Evolutionary conservation across 2,329 filamentous ascomycete genomes (phyloP).

Genomic region (Orbilia javanica): DNA sequence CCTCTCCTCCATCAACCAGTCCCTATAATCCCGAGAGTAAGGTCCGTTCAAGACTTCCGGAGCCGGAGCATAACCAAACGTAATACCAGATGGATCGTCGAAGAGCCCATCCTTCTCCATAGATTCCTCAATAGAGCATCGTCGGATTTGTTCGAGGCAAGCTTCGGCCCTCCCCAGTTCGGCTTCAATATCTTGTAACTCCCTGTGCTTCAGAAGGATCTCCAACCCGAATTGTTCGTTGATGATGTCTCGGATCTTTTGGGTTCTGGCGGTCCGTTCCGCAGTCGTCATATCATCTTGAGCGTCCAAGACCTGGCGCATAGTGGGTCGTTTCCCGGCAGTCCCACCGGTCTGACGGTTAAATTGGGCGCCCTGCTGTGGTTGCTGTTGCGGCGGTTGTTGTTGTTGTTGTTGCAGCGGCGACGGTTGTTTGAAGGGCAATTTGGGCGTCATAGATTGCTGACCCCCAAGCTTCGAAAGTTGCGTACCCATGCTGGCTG

Average conservation of each 20-base stretch:
- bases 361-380: conserved; percentile 39
- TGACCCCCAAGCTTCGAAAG: conserved; percentile 3
- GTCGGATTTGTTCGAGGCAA: conserved; percentile 90
- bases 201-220: conserved; percentile 92
- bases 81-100: conserved; percentile 31
- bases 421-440: not conserved
- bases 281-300: conserved; percentile 33
- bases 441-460: not conserved
- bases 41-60: conserved; percentile 93
- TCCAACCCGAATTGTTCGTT: conserved; percentile 90
- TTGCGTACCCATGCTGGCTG: conserved; percentile 1
- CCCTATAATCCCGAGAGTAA: conserved; percentile 92
- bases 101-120: conserved; percentile 78
- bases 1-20: conserved; percentile 76
- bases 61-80: conserved; percentile 73
- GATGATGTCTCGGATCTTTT: conserved; percentile 77
- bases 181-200: conserved; percentile 92
- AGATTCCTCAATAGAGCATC: conserved; percentile 79
- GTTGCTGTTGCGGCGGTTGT: not conserved
- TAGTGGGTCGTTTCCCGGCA: conserved; percentile 55
- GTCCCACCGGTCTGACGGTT: conserved; percentile 22
- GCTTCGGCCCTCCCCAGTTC: conserved; percentile 96
- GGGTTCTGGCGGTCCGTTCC: conserved; percentile 64
- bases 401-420: conserved; percentile 19
- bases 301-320: conserved; percentile 38